These are phyloP conservation scores for Diaporthe amygdali DNA, from an alignment of 2,329 filamentous ascomycete species.

Conservation along the genomic window DNA sequence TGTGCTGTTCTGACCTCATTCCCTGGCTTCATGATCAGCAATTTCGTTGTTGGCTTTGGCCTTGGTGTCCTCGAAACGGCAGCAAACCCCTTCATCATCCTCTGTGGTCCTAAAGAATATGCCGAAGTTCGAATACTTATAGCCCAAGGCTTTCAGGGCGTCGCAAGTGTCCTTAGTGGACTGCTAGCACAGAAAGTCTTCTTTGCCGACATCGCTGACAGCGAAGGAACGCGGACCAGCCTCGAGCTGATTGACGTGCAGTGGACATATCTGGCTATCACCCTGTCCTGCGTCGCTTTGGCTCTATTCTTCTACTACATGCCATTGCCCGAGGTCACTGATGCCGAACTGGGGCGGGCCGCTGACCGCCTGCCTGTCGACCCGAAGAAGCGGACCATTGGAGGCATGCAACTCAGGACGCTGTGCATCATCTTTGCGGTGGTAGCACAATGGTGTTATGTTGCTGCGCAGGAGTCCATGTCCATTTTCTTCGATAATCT, in stretches of 20 bases:
- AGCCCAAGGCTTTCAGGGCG: conserved; percentile 78
- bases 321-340: conserved; percentile 66
- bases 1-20: conserved; percentile 77
- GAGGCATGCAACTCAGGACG: conserved; percentile 59
- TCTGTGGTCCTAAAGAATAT: conserved; percentile 76
- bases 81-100: conserved; percentile 75
- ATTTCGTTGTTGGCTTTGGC: conserved; percentile 78
- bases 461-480: conserved; percentile 73
- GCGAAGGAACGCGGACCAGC: conserved; percentile 35
- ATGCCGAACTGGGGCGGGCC: conserved; percentile 57
- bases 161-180: conserved; percentile 74
- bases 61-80: conserved; percentile 80
- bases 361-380: conserved; percentile 55
- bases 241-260: conserved; percentile 74
- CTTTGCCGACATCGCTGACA: conserved; percentile 62
- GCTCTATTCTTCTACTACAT: conserved; percentile 74
- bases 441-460: conserved; percentile 79
- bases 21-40: conserved; percentile 76
- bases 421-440: conserved; percentile 72
- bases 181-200: conserved; percentile 77
- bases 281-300: conserved; percentile 73
- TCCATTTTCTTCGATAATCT: conserved; percentile 65
- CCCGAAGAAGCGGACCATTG: conserved; percentile 51
- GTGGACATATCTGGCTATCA: conserved; percentile 85
- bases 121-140: conserved; percentile 77